Conservation (phyloP, 768 basidiomycete genomes). For the Pholiota conissans region DNA sequence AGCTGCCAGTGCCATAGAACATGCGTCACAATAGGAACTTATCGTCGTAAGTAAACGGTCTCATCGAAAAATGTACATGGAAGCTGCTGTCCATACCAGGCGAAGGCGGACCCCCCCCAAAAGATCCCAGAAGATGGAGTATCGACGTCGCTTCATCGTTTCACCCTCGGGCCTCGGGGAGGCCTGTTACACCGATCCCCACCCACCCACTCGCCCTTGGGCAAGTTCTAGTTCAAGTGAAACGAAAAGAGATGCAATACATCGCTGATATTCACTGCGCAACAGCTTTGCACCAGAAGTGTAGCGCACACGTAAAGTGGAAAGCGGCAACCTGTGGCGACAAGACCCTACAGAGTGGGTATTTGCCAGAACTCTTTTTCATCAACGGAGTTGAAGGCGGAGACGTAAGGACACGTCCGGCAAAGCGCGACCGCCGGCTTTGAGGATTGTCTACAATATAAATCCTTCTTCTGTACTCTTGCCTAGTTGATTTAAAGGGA, state of each 20-base stretch:
- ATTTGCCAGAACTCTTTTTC: not conserved
- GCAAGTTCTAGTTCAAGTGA: too few species aligned
- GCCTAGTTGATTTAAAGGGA: not conserved
- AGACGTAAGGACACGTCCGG: conserved; percentile 6
- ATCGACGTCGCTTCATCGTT: too few species aligned
- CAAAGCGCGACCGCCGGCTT: conserved; percentile 12
- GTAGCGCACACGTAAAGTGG: not conserved
- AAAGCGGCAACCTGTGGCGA: conserved; percentile 8
- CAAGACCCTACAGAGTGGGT: not conserved
- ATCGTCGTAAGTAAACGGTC: not conserved
- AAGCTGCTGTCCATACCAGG: too few species aligned
- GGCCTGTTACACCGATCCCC: not conserved
- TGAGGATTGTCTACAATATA: not conserved
- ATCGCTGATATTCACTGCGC: not conserved
- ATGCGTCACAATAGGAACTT: not conserved
- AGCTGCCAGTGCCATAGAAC: not conserved
- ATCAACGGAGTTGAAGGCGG: not conserved
- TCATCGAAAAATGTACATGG: not conserved
- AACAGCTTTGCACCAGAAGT: not conserved
- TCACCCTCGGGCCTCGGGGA: not conserved
- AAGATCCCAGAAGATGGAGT: too few species aligned
- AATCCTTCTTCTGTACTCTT: not conserved
- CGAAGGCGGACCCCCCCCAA: too few species aligned
- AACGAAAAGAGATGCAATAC: not conserved
- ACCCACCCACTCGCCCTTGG: too few species aligned